A percentile compares a stretch with the other conserved stretches of the same genome.
These are phyloP conservation scores for Magnaporthiopsis rhizophila DNA, from an alignment of 2,329 filamentous ascomycete species.

Conservation along the genomic window DNA sequence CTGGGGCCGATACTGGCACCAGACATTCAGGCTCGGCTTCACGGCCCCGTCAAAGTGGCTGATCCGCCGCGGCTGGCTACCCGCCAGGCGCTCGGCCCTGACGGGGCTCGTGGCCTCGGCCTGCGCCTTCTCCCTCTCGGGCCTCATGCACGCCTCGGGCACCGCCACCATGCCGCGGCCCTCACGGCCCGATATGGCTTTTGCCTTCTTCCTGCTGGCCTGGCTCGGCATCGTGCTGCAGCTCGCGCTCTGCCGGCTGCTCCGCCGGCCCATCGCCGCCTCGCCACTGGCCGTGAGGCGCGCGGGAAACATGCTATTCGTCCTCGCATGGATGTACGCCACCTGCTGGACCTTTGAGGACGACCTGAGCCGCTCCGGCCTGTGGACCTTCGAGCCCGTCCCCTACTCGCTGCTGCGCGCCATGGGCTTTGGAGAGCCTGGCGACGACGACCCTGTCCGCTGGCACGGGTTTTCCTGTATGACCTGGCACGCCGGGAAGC, in stretches of 20 bases:
- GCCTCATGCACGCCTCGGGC: constrained; percentile 61
- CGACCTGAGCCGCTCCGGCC: constrained; percentile 64
- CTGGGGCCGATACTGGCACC: constrained; percentile 89
- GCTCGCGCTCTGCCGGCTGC: constrained; percentile 23
- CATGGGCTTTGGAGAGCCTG: constrained; percentile 52
- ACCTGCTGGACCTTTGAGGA: constrained; percentile 62
- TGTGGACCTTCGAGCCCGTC: constrained; percentile 80
- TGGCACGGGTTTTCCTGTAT: constrained; percentile 49
- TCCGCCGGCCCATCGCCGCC: constrained; percentile 7
- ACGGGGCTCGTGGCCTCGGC: constrained; percentile 14
- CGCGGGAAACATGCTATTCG: constrained; percentile 52
- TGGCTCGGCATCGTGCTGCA: constrained; percentile 59
- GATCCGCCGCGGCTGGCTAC: constrained; percentile 29
- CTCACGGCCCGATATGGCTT: constrained; percentile 42
- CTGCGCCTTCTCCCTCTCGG: constrained; percentile 58
- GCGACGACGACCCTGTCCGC: constrained; percentile 60
- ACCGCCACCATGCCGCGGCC: constrained; percentile 57
- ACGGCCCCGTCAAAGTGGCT: constrained; percentile 48
- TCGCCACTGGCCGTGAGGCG: constrained; percentile 31
- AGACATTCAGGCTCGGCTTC: constrained; percentile 73
- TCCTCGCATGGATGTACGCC: constrained; percentile 57
- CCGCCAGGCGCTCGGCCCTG: constrained; percentile 25
- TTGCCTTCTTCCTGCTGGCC: constrained; percentile 67
- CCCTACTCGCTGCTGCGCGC: constrained; percentile 64
- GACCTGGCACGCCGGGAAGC: constrained; percentile 47